Evolutionary conservation across 2,329 filamentous ascomycete genomes (phyloP).

Genomic region (Penicillium griseofulvum): DNA sequence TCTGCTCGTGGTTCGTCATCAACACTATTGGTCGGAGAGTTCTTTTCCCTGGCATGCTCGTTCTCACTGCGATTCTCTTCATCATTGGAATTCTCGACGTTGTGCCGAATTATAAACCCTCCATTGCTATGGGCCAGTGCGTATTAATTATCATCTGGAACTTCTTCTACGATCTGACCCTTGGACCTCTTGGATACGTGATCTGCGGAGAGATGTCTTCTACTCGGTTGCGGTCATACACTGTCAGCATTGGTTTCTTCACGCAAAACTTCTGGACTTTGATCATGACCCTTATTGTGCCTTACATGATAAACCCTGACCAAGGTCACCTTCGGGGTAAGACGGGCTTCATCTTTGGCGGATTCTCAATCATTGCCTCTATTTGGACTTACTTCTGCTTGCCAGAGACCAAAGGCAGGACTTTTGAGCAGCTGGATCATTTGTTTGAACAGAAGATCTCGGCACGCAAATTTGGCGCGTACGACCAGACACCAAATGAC

Average conservation of each 20-base stretch:
- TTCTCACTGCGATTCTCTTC: slow-evolving; percentile 32
- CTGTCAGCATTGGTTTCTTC: slow-evolving; percentile 7
- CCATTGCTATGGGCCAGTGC: slow-evolving; percentile 3
- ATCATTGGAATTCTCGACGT: slow-evolving; percentile 19
- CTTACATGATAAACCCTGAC: slow-evolving; percentile 17
- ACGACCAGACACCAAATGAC: background rate
- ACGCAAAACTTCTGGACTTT: slow-evolving; percentile 5
- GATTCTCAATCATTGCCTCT: slow-evolving; percentile 12
- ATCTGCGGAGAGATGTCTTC: slow-evolving; percentile 11
- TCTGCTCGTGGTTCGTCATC: slow-evolving; percentile 35
- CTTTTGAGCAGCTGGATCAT: slow-evolving; percentile 17
- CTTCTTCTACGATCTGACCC: slow-evolving; percentile 9
- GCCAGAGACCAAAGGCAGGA: slow-evolving; percentile 22
- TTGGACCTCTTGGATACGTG: slow-evolving; percentile 10
- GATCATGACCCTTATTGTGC: slow-evolving; percentile 2
- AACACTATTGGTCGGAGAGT: slow-evolving; percentile 33
- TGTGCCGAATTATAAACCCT: slow-evolving; percentile 1
- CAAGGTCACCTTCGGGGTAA: slow-evolving; percentile 29
- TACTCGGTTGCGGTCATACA: slow-evolving; percentile 2
- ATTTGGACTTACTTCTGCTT: slow-evolving; percentile 22
- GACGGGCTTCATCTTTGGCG: slow-evolving; percentile 30
- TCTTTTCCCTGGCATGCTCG: slow-evolving; percentile 32
- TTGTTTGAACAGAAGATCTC: slow-evolving; percentile 3
- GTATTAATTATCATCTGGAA: slow-evolving; percentile 8
- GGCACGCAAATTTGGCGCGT: background rate